Evolutionary conservation across 306 rosid species (phyloP).

Genomic region (Glycine soja): DNA sequence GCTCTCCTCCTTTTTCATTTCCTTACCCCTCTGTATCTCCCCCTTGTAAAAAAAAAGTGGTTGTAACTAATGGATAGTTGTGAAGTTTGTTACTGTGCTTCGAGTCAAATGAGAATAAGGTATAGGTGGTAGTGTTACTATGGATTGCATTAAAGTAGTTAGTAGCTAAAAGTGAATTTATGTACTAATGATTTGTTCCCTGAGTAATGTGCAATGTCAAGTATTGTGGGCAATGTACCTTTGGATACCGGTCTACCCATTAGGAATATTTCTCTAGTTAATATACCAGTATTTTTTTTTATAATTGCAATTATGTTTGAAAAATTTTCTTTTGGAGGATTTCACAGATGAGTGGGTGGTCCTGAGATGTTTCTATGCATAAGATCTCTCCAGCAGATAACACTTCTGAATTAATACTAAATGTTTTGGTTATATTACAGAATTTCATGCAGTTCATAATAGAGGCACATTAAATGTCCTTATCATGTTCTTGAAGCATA

Average conservation of each 20-base stretch:
- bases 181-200: conserved; percentile 7
- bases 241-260: neutral
- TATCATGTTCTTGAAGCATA: neutral
- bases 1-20: neutral
- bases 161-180: conserved; percentile 19
- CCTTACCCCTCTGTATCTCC: neutral
- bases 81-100: conserved; percentile 1
- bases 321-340: neutral
- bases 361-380: neutral
- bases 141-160: conserved; percentile 16
- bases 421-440: conserved; percentile 19
- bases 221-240: neutral
- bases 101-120: conserved; percentile 18
- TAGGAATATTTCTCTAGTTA: neutral
- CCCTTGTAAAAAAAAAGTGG: neutral
- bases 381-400: conserved; percentile 7
- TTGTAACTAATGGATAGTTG: neutral
- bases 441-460: neutral
- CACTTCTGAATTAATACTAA: conserved; percentile 13
- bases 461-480: too few relatives aligned
- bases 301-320: neutral
- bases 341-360: neutral
- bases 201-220: neutral
- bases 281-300: neutral
- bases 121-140: conserved; percentile 2